phyloP scores from a whole-genome alignment of 2,329 filamentous ascomycete species.

The Cordyceps cicadae region DNA sequence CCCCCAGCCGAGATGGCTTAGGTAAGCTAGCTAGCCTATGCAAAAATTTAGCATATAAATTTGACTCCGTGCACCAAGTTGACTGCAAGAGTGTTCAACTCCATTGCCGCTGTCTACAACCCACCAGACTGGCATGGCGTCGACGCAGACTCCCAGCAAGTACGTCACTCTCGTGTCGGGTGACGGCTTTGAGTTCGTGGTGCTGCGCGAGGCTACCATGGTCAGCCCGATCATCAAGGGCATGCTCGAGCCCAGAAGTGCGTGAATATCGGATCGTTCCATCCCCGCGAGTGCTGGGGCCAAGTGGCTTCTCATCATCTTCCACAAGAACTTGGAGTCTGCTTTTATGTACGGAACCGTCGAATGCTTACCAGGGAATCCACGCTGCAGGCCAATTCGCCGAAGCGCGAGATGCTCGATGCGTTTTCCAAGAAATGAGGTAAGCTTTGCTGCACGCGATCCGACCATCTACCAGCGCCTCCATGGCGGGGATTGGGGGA shows the following conservation, averaged over 20 bases:
- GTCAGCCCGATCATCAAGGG: conserved; percentile 64
- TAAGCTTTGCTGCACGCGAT: conserved; percentile 32
- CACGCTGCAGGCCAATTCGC: conserved; percentile 47
- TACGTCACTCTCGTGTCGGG: conserved; percentile 71
- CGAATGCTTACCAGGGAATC: conserved; percentile 7
- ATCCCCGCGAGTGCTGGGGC: background rate
- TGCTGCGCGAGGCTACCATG: conserved; percentile 61
- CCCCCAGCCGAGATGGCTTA: too few relatives aligned
- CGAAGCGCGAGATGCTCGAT: conserved; percentile 57
- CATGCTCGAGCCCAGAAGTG: conserved; percentile 64
- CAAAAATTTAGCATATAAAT: background rate
- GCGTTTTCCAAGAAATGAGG: conserved; percentile 66
- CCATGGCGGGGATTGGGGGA: conserved; percentile 14
- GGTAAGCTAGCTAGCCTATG: background rate
- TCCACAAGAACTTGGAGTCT: too few relatives aligned
- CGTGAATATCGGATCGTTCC: conserved; percentile 15
- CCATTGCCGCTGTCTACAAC: conserved; percentile 7
- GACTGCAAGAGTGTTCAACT: background rate
- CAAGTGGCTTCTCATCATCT: conserved; percentile 18
- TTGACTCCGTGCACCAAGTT: too few relatives aligned
- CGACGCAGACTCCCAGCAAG: conserved; percentile 37
- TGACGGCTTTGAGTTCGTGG: conserved; percentile 70
- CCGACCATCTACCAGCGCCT: conserved; percentile 2
- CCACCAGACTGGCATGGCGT: conserved; percentile 11
- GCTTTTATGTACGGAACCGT: conserved; percentile 13